Base-by-base conservation (phyloP, 179 eudicot species). In the Nepenthes alata region DNA sequence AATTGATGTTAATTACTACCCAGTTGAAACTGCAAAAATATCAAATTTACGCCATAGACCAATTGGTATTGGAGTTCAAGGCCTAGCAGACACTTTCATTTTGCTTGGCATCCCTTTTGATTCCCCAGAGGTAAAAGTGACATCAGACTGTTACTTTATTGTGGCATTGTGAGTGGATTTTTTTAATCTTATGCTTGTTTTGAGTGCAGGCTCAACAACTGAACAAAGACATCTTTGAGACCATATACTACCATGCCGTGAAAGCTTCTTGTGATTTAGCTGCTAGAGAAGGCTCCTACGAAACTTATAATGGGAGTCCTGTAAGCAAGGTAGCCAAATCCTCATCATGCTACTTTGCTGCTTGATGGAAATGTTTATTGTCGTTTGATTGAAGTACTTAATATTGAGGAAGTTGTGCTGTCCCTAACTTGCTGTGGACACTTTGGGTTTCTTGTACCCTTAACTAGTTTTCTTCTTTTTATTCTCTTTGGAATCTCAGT, bases 71-170 rank as follows among this genome's bases (percentile, higher is more conserved):
- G 97, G 97, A 63, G 86, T 91, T 1, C 97, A 91, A 67, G 96
- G 97, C 36, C 86, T 91, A 56, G 96, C 97, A 55, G 97, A 91
- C 70, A 75, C 97, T 7, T 91, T 91, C 73, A 91, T 91, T 34
- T 71, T 91, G 75, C 96, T 91, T 52, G 96, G 97, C 66, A 91
- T 91, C 96, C 65, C 97, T 69, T 91, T 91, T 79, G 97, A 91
- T 64, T 91, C 96, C 38, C 85, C 83, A 1, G 97, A 88, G 87
- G 96, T 86, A 81, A 75, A 41, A 41, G 8, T 41, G 8, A 41
- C 5, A 41, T 25, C 25, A 25, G 25, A 25, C 25, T 25, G 25
- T 25, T 41, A 41, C 6, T 41, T 7, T 41, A 41, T 4, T 4
- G 1, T 41, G 45, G 5, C 6, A 41, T 41, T 4, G 5, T 41